Conservation (phyloP, 2,329 filamentous ascomycete species). For the Stenocarpella maydis region DNA sequence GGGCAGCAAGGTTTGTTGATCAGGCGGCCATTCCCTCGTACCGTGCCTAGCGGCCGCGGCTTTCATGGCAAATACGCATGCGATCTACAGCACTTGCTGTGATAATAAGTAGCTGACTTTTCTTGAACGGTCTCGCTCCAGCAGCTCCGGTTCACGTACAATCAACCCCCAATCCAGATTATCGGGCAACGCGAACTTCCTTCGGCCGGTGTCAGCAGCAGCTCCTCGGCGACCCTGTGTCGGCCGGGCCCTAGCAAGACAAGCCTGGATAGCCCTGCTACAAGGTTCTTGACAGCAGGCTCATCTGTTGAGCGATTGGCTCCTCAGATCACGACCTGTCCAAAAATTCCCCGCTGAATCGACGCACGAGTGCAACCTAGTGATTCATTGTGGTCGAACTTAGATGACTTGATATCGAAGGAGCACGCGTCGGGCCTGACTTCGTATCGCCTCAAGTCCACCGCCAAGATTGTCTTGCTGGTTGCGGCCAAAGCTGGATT, state of each 20-base stretch:
- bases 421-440: conserved; percentile 15
- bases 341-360: conserved; percentile 16
- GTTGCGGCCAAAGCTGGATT: conserved; percentile 21
- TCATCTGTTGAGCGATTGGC: conserved; percentile 31
- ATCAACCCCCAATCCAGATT: neutral
- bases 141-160: neutral
- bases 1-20: no score
- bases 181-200: neutral
- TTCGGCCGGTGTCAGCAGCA: conserved; percentile 20
- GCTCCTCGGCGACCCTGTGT: conserved; percentile 21
- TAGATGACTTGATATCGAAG: conserved; percentile 28
- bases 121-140: conserved; percentile 13
- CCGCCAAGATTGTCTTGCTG: conserved; percentile 27
- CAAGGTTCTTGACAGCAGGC: conserved; percentile 22
- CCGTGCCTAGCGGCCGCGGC: conserved; percentile 25
- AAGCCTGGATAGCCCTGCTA: conserved; percentile 24
- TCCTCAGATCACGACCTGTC: conserved; percentile 22
- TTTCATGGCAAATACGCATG: conserved; percentile 12
- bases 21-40: conserved; percentile 26
- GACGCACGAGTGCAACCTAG: conserved; percentile 22
- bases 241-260: conserved; percentile 15
- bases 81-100: conserved; percentile 7
- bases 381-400: conserved; percentile 18
- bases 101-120: conserved; percentile 24
- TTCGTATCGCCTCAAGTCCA: conserved; percentile 27